These are phyloP conservation scores for Xylariaceae sp. DNA, from an alignment of 2,329 filamentous ascomycete genomes.

Conservation along the genomic window DNA sequence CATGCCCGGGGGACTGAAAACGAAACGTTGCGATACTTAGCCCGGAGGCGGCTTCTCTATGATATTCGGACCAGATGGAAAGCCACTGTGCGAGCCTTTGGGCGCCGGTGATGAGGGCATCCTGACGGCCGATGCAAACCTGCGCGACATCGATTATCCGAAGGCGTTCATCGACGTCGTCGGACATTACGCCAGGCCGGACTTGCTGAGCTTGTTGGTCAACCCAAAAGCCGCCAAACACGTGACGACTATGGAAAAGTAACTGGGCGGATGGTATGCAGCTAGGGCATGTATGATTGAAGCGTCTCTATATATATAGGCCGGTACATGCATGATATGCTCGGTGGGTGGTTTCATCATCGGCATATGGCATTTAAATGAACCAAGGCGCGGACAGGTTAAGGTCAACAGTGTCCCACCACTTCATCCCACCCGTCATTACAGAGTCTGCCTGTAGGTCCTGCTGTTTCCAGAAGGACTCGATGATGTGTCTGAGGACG, in stretches of 20 bases:
- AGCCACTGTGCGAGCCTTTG: conserved; percentile 37
- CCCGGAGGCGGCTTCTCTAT: conserved; percentile 43
- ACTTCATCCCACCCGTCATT: conserved; percentile 29
- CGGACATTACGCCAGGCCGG: conserved; percentile 35
- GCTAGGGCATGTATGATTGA: too few species aligned
- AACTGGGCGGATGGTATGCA: conserved; percentile 15
- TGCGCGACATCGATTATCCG: conserved; percentile 37
- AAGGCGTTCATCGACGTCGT: conserved; percentile 37
- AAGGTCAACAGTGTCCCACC: conserved; percentile 36
- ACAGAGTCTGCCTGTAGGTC: conserved; percentile 35
- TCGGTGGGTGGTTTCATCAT: too few species aligned
- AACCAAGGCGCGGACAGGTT: conserved; percentile 32
- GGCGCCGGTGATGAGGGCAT: conserved; percentile 41
- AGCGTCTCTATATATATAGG: too few species aligned
- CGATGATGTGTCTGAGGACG: conserved; percentile 39
- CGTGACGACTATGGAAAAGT: conserved; percentile 28
- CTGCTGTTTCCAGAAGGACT: conserved; percentile 41
- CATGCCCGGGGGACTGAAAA: conserved; percentile 6
- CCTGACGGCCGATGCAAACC: conserved; percentile 45
- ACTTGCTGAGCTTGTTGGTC: conserved; percentile 36
- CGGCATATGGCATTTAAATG: conserved; percentile 22
- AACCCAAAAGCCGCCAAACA: conserved; percentile 31
- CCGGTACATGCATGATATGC: too few species aligned
- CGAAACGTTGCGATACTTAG: conserved; percentile 12
- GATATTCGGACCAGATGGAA: conserved; percentile 48